Evolutionary conservation across 768 basidiomycete genomes (phyloP).

Genomic region (Cystobasidium onofrii): DNA sequence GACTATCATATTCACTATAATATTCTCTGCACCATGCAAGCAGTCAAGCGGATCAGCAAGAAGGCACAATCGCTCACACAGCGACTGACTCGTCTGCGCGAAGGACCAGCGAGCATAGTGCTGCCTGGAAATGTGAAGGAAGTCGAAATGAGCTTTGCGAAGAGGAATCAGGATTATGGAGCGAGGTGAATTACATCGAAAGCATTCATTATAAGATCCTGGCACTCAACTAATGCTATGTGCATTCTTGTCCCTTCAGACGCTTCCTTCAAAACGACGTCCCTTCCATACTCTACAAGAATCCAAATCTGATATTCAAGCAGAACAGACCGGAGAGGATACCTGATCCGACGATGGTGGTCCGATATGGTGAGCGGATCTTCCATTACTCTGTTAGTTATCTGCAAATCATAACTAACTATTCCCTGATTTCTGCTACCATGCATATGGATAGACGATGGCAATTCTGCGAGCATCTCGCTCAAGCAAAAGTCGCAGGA

Average conservation of each 20-base stretch:
- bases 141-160: conserved; percentile 28
- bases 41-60: conserved; percentile 8
- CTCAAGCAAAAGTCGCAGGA: conserved; percentile 14
- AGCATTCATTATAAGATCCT: background rate
- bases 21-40: conserved; percentile 12
- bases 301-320: conserved; percentile 2
- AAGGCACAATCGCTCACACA: conserved; percentile 6
- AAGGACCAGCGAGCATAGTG: conserved; percentile 15
- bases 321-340: conserved; percentile 10
- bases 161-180: conserved; percentile 22
- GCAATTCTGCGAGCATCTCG: background rate
- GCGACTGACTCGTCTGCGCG: background rate
- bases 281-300: conserved; percentile 10
- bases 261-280: conserved; percentile 3
- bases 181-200: background rate
- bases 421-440: background rate
- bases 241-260: background rate
- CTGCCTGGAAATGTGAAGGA: background rate
- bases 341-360: conserved; percentile 2
- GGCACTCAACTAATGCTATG: background rate
- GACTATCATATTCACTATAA: conserved; percentile 8
- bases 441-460: background rate
- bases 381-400: background rate
- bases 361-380: conserved; percentile 16
- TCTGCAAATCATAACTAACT: no score